Conservation (phyloP, 495 filamentous ascomycete species). For the Hypoxylon trugodes region DNA sequence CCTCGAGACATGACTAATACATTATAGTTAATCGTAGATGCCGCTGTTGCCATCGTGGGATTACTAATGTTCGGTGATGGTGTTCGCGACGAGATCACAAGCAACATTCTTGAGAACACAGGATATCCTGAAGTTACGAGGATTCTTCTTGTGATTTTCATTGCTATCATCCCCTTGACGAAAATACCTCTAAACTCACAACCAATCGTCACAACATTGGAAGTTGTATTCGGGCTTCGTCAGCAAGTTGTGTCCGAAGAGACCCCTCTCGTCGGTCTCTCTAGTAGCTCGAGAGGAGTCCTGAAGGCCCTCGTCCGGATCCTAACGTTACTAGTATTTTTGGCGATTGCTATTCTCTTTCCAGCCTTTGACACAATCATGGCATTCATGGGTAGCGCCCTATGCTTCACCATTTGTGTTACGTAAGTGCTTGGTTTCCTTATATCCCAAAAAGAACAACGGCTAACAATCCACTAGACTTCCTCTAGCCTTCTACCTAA, state of each 20-base stretch:
- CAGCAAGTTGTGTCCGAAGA: slow-evolving; percentile 58
- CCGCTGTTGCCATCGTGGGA: slow-evolving; percentile 80
- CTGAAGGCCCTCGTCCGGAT: slow-evolving; percentile 70
- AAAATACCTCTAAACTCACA: slow-evolving; percentile 93
- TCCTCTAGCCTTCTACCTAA: slow-evolving; percentile 89
- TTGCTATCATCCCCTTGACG: slow-evolving; percentile 91
- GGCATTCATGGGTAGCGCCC: slow-evolving; percentile 88
- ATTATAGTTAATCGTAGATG: slow-evolving; percentile 76
- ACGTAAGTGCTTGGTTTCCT: slow-evolving; percentile 59
- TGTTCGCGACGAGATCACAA: slow-evolving; percentile 87
- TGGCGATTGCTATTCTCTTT: slow-evolving; percentile 73
- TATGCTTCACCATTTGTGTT: slow-evolving; percentile 94
- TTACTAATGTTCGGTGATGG: slow-evolving; percentile 92
- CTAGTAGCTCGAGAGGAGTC: slow-evolving; percentile 64
- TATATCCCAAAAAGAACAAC: neutral
- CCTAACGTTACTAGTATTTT: slow-evolving; percentile 49
- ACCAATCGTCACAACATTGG: slow-evolving; percentile 84
- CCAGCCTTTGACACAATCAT: slow-evolving; percentile 93
- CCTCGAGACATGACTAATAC: slow-evolving; percentile 25
- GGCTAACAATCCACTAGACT: slow-evolving; percentile 49
- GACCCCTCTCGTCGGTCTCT: slow-evolving; percentile 58
- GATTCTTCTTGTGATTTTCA: slow-evolving; percentile 80
- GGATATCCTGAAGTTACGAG: slow-evolving; percentile 80
- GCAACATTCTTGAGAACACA: slow-evolving; percentile 77
- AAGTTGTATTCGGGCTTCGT: slow-evolving; percentile 79